These are phyloP conservation scores for Cladosporium sp. DNA, from an alignment of 2,329 filamentous ascomycete species.

Conservation along the genomic window DNA sequence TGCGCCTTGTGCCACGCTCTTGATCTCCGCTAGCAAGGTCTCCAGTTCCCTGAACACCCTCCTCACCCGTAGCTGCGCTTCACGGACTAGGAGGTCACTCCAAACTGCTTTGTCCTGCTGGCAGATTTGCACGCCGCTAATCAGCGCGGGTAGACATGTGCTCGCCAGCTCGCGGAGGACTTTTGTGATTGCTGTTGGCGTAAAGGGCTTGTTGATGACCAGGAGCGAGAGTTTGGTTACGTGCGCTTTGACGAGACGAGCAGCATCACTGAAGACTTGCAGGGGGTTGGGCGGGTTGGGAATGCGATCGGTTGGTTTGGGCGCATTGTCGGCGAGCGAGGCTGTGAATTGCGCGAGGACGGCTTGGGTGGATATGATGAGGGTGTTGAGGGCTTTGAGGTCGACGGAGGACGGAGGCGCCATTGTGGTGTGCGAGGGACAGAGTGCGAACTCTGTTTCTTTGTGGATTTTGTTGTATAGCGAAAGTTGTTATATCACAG, in stretches of 20 bases:
- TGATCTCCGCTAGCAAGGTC: slow-evolving; percentile 62
- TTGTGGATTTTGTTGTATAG: slow-evolving; percentile 6
- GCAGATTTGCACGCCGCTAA: slow-evolving; percentile 70
- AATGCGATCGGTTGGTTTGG: slow-evolving; percentile 28
- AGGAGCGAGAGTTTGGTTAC: slow-evolving; percentile 85
- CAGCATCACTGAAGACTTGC: slow-evolving; percentile 69
- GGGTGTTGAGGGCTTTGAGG: slow-evolving; percentile 32
- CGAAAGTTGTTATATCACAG: neutral
- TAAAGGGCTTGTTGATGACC: slow-evolving; percentile 84
- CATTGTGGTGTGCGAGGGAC: slow-evolving; percentile 26
- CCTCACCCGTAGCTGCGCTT: slow-evolving; percentile 62
- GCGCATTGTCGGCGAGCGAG: slow-evolving; percentile 31
- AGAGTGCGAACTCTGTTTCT: neutral
- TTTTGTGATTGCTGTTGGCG: slow-evolving; percentile 70
- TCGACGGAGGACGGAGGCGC: slow-evolving; percentile 30
- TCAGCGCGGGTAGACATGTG: slow-evolving; percentile 72
- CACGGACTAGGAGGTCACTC: slow-evolving; percentile 63
- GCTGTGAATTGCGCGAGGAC: slow-evolving; percentile 38
- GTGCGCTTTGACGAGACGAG: slow-evolving; percentile 76
- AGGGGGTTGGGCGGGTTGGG: slow-evolving; percentile 56
- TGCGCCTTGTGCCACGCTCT: slow-evolving; percentile 52
- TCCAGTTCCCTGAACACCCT: slow-evolving; percentile 65
- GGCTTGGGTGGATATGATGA: slow-evolving; percentile 35
- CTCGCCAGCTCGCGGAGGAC: slow-evolving; percentile 73
- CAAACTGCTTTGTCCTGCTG: slow-evolving; percentile 56